Conservation (phyloP, 139 green algal genomes). For the Trebouxia sp. region DNA sequence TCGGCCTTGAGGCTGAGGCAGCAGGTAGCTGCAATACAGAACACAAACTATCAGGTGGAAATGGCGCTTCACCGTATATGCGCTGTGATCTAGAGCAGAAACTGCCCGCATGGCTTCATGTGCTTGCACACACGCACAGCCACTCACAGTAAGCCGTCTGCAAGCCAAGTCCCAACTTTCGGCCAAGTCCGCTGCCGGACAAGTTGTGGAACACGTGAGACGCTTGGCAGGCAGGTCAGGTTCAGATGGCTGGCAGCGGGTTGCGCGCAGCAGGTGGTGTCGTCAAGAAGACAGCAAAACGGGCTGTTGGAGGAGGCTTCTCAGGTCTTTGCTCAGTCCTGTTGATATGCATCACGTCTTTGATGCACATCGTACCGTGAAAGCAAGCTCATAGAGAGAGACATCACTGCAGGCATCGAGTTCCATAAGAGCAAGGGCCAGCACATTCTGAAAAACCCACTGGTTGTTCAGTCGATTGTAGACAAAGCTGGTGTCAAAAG, state of each 20-base stretch:
- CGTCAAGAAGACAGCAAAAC: slow-evolving; percentile 70
- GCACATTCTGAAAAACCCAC: slow-evolving; percentile 98
- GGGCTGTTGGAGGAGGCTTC: slow-evolving; percentile 54
- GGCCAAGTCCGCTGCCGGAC: too few species aligned
- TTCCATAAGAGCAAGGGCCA: slow-evolving; percentile 99
- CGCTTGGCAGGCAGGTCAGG: background rate
- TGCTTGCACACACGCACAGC: background rate
- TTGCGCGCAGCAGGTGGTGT: slow-evolving; percentile 77
- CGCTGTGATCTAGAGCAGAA: too few species aligned
- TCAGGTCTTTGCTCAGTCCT: slow-evolving; percentile 50
- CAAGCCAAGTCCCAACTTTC: background rate
- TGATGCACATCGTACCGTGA: too few species aligned
- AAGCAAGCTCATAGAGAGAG: background rate
- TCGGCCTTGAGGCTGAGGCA: too few species aligned
- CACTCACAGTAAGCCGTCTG: background rate
- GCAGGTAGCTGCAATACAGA: too few species aligned
- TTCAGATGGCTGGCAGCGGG: slow-evolving; percentile 30
- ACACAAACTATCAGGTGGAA: too few species aligned
- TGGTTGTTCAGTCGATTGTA: slow-evolving; percentile 95
- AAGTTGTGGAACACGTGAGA: too few species aligned
- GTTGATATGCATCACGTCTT: too few species aligned
- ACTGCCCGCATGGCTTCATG: background rate
- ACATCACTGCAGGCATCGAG: slow-evolving; percentile 81
- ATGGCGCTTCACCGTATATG: too few species aligned
- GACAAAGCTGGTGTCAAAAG: slow-evolving; percentile 95